Percentiles rank a stretch among this genome's conserved stretches.
Evolutionary conservation across 306 rosid genomes (phyloP).

Genomic region (Quercus cerris): DNA sequence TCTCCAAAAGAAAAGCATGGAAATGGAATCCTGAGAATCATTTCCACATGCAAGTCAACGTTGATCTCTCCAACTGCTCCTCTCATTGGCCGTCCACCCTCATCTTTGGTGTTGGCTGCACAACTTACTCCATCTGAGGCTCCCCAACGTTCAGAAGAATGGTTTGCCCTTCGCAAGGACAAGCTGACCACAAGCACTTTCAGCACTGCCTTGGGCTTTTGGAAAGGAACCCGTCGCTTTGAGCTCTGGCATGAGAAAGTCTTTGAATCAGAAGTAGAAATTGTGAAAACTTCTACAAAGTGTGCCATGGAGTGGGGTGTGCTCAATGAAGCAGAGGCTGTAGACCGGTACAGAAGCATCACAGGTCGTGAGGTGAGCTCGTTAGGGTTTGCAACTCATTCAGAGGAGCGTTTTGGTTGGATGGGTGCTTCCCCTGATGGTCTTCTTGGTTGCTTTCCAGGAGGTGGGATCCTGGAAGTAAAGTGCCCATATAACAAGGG

Average conservation of each 20-base stretch:
- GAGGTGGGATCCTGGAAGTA: constrained; percentile 79
- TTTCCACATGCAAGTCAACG: constrained; percentile 33
- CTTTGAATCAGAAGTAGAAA: constrained; percentile 42
- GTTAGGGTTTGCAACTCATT: constrained; percentile 74
- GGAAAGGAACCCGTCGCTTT: constrained; percentile 76
- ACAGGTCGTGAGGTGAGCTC: constrained; percentile 70
- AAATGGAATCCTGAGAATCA: constrained; percentile 20
- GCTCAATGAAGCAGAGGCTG: constrained; percentile 67
- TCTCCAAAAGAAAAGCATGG: constrained; percentile 24
- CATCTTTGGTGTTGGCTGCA: constrained; percentile 46
- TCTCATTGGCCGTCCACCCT: constrained; percentile 27
- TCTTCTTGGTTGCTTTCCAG: constrained; percentile 60
- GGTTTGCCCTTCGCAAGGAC: constrained; percentile 96
- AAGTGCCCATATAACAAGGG: constrained; percentile 98
- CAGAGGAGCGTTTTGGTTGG: constrained; percentile 62
- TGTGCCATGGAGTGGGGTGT: constrained; percentile 95
- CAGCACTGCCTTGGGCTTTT: constrained; percentile 90
- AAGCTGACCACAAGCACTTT: constrained; percentile 90
- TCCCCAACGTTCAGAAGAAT: constrained; percentile 87
- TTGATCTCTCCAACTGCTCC: constrained; percentile 19
- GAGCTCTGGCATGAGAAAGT: constrained; percentile 93
- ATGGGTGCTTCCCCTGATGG: constrained; percentile 98
- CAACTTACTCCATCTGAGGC: constrained; percentile 37
- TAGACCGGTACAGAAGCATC: constrained; percentile 67
- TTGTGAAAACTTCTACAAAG: constrained; percentile 32